These are phyloP conservation scores for Teunomyces funiuensis DNA, from an alignment of 805 yeast species.

Conservation along the genomic window DNA sequence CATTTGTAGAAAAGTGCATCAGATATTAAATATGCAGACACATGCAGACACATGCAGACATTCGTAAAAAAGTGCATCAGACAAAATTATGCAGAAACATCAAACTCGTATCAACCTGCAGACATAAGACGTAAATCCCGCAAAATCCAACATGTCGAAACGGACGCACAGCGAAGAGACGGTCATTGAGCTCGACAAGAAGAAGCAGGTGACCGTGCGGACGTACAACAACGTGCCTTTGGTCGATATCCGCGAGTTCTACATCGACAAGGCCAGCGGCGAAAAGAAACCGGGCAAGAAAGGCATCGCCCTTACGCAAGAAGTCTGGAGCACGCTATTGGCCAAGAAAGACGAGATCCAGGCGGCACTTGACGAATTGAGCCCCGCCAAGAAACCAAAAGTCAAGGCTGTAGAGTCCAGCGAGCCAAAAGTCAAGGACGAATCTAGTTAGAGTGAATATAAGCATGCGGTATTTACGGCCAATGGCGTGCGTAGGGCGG, in stretches of 20 bases:
- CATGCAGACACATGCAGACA: too few species aligned
- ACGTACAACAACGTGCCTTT: conserved; percentile 64
- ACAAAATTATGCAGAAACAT: not conserved
- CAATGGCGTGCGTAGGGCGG: too few species aligned
- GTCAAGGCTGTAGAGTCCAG: too few species aligned
- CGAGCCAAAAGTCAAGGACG: too few species aligned
- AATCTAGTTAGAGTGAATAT: not conserved
- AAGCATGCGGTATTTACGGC: not conserved
- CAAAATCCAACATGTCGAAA: not conserved
- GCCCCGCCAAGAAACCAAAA: conserved; percentile 7
- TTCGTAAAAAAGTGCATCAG: not conserved
- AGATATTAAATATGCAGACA: not conserved
- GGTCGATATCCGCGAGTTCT: conserved; percentile 85
- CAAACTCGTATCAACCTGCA: not conserved
- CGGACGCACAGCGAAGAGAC: conserved; percentile 11
- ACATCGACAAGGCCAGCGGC: conserved; percentile 52
- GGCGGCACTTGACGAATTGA: conserved; percentile 42
- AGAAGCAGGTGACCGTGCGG: conserved; percentile 71
- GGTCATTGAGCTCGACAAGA: conserved; percentile 32
- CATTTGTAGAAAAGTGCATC: not conserved
- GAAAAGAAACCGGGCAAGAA: conserved; percentile 80
- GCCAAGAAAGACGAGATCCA: conserved; percentile 48
- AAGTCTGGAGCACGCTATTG: conserved; percentile 51
- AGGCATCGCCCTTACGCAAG: conserved; percentile 61
- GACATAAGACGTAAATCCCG: conserved; percentile 1